phyloP scores from a whole-genome alignment of 495 filamentous ascomycete species.

The Hypoxylon crocopeplum region DNA sequence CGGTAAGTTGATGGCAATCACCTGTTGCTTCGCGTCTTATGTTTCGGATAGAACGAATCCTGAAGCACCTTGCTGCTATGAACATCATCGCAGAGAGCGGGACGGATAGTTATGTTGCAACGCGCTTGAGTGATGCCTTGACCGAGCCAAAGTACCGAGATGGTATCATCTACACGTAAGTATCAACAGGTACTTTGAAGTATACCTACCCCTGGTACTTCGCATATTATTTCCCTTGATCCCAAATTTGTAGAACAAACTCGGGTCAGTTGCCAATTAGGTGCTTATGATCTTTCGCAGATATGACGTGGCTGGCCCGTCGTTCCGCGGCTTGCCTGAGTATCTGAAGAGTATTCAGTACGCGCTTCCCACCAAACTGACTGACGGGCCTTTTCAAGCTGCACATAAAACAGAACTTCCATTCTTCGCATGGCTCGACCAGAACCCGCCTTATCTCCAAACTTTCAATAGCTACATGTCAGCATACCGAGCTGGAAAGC shows the following conservation, averaged over 20 bases:
- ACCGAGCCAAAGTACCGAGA: conserved; percentile 38
- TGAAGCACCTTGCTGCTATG: conserved; percentile 60
- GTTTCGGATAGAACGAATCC: conserved; percentile 5
- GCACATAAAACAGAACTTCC: conserved; percentile 39
- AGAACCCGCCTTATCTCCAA: conserved; percentile 28
- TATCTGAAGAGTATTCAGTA: conserved; percentile 38
- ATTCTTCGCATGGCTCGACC: conserved; percentile 40
- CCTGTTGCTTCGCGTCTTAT: neutral
- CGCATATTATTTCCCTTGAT: neutral
- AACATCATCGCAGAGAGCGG: conserved; percentile 54
- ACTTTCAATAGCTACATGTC: conserved; percentile 62
- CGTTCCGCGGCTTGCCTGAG: conserved; percentile 22
- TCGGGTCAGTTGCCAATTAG: neutral
- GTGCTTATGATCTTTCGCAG: conserved; percentile 8
- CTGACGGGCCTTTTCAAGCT: conserved; percentile 41
- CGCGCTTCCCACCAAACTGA: conserved; percentile 29
- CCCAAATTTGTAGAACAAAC: no score
- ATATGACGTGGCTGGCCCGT: conserved; percentile 23
- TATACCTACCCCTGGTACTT: neutral
- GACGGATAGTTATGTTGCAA: conserved; percentile 52
- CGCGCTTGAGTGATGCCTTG: conserved; percentile 51
- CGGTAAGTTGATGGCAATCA: conserved; percentile 2
- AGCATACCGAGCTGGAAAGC: conserved; percentile 55
- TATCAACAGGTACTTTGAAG: conserved; percentile 8
- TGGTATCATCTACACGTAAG: conserved; percentile 40